phyloP scores from a whole-genome alignment of 805 yeast species.

The Clavispora vitiphila region DNA sequence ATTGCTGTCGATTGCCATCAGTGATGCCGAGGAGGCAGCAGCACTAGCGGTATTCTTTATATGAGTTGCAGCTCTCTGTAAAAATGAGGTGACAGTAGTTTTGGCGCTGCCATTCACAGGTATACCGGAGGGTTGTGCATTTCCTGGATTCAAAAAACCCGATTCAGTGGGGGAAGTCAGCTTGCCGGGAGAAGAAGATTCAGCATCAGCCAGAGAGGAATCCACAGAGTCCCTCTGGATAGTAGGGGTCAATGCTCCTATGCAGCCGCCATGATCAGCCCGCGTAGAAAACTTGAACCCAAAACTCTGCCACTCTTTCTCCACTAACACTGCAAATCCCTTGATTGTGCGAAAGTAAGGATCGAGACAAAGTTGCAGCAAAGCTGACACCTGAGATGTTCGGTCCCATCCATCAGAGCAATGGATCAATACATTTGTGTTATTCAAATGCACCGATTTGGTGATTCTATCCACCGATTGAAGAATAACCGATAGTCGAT shows the following conservation, averaged over 20 bases:
- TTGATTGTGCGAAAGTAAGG: conserved; percentile 84
- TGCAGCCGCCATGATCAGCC: conserved; percentile 64
- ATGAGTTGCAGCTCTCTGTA: conserved; percentile 35
- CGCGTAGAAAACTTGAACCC: conserved; percentile 88
- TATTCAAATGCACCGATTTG: conserved; percentile 76
- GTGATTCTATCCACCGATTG: conserved; percentile 73
- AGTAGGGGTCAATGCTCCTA: conserved; percentile 30
- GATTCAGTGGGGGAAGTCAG: not conserved
- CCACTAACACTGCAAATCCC: conserved; percentile 81
- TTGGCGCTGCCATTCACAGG: conserved; percentile 9
- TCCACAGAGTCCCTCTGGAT: conserved; percentile 7
- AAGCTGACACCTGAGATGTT: conserved; percentile 81
- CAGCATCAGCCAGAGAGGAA: conserved; percentile 5
- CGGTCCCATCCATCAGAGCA: conserved; percentile 99
- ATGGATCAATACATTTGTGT: conserved; percentile 80
- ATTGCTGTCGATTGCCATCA: conserved; percentile 5
- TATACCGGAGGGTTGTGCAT: not conserved
- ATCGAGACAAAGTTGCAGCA: conserved; percentile 82
- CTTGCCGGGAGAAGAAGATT: conserved; percentile 6
- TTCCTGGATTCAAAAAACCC: not conserved
- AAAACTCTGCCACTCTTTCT: conserved; percentile 93
- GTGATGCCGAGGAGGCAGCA: conserved; percentile 16
- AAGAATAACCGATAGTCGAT: conserved; percentile 60
- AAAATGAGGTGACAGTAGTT: conserved; percentile 31
- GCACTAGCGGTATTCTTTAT: conserved; percentile 34